A percentile compares a stretch with the other conserved stretches of the same genome.
Evolutionary conservation across 768 basidiomycete species (phyloP).

Genomic region (Tremella fuciformis): DNA sequence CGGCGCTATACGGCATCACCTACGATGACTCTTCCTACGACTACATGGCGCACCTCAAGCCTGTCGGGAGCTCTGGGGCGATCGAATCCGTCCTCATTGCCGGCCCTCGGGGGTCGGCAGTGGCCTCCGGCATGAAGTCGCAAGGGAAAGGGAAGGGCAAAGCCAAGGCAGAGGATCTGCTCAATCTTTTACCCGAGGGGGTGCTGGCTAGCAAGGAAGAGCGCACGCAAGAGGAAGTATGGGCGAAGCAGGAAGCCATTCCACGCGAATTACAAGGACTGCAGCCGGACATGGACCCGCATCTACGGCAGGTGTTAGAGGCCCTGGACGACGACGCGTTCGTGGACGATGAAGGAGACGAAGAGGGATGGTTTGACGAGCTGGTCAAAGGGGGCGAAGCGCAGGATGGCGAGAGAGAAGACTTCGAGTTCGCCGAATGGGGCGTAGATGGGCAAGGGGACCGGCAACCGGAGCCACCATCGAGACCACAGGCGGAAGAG

Average conservation of each 20-base stretch:
- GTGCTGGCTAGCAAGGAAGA: constrained; percentile 62
- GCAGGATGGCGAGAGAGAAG: constrained; percentile 34
- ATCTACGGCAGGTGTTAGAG: constrained; percentile 84
- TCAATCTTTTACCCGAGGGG: constrained; percentile 26
- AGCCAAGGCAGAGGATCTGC: constrained; percentile 54
- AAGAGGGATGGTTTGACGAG: constrained; percentile 43
- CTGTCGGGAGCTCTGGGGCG: constrained; percentile 71
- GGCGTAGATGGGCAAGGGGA: constrained; percentile 41
- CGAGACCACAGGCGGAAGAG: constrained; percentile 51
- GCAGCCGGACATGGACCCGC: constrained; percentile 94
- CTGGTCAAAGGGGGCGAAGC: constrained; percentile 43
- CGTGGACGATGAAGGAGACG: constrained; percentile 57
- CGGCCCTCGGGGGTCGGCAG: constrained; percentile 38
- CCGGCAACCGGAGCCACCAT: constrained; percentile 48
- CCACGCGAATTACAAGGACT: constrained; percentile 82
- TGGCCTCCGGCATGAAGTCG: constrained; percentile 45
- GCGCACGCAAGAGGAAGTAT: constrained; percentile 57
- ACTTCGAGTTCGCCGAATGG: constrained; percentile 47
- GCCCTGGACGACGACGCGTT: constrained; percentile 96
- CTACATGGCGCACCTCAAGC: constrained; percentile 93
- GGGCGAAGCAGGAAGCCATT: constrained; percentile 65
- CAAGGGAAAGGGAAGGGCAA: constrained; percentile 53
- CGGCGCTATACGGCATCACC: constrained; percentile 81
- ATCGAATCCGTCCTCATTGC: constrained; percentile 53
- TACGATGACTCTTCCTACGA: constrained; percentile 96